Evolutionary conservation across 352 stramenopile genomes (phyloP), one percentile per base, ranked within the genome.

Genomic region (Globisporangium orthogonon): DNA sequence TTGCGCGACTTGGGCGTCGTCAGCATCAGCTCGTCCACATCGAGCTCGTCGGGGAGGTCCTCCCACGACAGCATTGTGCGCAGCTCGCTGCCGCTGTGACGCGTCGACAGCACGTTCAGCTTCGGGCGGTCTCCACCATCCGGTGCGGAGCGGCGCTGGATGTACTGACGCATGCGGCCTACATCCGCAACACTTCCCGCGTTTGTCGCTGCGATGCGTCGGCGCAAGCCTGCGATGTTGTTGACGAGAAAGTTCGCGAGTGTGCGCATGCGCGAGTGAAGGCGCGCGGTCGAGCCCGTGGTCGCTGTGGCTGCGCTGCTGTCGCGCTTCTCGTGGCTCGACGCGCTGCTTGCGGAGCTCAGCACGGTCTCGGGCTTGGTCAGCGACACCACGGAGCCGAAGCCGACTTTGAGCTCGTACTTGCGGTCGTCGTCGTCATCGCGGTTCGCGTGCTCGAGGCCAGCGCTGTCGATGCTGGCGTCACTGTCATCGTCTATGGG

Each of bases 61-160:
- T 74, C 71, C 71, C 71, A 78, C 9, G 71, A 81, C 28, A 81
- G 54, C 18, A 67, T 81, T 28, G 71, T 78, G 31, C 58, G 69
- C 54, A 77, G 71, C 33, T 71, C 69, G 35, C 56, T 71, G 39
- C 69, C 75, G 58, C 71, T 81, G 67, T 76, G 65, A 18, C 67
- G 66, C 10, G 66, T 70, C 49, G 73, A 67, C 45, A 76, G 71
- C 23, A 70, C 64, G 51, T 76, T 78, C 9, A 78, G 52, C 52
- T 81, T 81, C n/a, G 67, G 74, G 30, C 69, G 63, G 47, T 65
- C 54, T 4, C 13, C n/a, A 52, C 69, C 66, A 37, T 64, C 62
- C 9, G 71, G 71, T 11, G 75, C 71, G 1, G 71, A 81, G 31
- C 62, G 59, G n/a, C 71, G 67, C 56, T 77, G 73, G 41, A 78